These are phyloP conservation scores for Neonectria faginata DNA, from an alignment of 2,329 filamentous ascomycete species.

Conservation along the genomic window DNA sequence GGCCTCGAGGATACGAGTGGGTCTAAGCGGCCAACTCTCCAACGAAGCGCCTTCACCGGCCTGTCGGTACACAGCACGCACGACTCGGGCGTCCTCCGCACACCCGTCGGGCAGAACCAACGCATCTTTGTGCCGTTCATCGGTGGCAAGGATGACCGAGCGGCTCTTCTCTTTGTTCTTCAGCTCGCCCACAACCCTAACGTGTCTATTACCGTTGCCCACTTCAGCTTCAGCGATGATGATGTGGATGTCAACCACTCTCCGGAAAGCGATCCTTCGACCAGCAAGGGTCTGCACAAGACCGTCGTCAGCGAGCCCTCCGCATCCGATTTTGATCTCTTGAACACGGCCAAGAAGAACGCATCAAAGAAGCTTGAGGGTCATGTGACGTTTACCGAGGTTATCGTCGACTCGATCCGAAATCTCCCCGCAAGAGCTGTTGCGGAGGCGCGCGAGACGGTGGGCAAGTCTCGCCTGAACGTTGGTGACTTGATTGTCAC, in stretches of 20 bases:
- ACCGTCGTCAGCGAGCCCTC: slow-evolving; percentile 26
- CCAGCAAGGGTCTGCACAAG: slow-evolving; percentile 29
- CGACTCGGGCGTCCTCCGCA: slow-evolving; percentile 59
- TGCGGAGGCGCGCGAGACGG: slow-evolving; percentile 33
- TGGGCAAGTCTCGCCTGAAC: slow-evolving; percentile 41
- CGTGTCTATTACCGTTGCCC: slow-evolving; percentile 81
- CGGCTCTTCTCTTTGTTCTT: slow-evolving; percentile 82
- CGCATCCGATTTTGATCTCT: slow-evolving; percentile 45
- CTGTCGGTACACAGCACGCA: slow-evolving; percentile 56
- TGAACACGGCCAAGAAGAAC: slow-evolving; percentile 41
- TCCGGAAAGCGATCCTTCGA: slow-evolving; percentile 23
- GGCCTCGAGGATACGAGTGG: slow-evolving; percentile 47
- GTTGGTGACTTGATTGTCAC: slow-evolving; percentile 45
- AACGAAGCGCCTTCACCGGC: slow-evolving; percentile 40
- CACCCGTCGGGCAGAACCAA: slow-evolving; percentile 76
- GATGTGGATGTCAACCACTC: slow-evolving; percentile 25
- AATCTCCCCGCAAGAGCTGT: slow-evolving; percentile 43
- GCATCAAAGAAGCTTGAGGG: slow-evolving; percentile 33
- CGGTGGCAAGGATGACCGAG: slow-evolving; percentile 83
- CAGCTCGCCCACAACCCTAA: slow-evolving; percentile 84
- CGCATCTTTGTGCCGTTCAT: slow-evolving; percentile 91
- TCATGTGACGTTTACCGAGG: slow-evolving; percentile 38
- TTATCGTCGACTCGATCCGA: slow-evolving; percentile 41
- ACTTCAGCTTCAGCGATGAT: slow-evolving; percentile 44
- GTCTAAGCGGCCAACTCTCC: slow-evolving; percentile 62